Conservation (phyloP, 495 filamentous ascomycete species). For the Tuber calosporum region DNA sequence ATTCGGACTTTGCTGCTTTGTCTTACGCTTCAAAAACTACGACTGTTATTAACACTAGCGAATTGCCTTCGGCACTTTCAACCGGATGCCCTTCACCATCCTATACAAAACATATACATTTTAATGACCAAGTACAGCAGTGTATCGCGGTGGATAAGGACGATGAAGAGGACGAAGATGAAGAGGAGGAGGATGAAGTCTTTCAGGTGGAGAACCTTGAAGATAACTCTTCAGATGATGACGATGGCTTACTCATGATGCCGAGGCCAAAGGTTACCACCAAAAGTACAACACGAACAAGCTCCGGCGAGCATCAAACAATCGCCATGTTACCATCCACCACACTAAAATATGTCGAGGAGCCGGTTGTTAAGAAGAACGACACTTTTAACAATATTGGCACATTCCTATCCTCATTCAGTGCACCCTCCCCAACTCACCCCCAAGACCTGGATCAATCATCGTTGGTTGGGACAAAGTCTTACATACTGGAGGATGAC, state of each 20-base stretch:
- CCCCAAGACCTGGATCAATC: slow-evolving; percentile 1
- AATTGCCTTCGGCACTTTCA: slow-evolving; percentile 53
- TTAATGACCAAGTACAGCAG: slow-evolving; percentile 91
- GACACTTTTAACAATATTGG: slow-evolving; percentile 37
- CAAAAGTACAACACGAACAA: slow-evolving; percentile 47
- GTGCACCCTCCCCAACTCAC: slow-evolving; percentile 47
- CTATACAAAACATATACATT: slow-evolving; percentile 75
- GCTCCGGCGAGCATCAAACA: slow-evolving; percentile 66
- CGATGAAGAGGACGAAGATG: slow-evolving; percentile 63
- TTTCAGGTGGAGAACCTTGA: slow-evolving; percentile 49
- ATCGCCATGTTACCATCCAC: slow-evolving; percentile 91
- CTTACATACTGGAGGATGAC: slow-evolving; percentile 60
- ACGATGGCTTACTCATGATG: slow-evolving; percentile 82
- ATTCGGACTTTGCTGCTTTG: slow-evolving; percentile 59
- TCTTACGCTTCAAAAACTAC: slow-evolving; percentile 52
- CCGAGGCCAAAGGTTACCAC: slow-evolving; percentile 47
- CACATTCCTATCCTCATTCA: slow-evolving; percentile 36
- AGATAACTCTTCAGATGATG: slow-evolving; percentile 57
- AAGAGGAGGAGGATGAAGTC: slow-evolving; percentile 44
- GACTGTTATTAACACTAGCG: slow-evolving; percentile 54
- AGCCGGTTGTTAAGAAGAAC: slow-evolving; percentile 58
- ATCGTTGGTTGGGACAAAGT: slow-evolving; percentile 43
- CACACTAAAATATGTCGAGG: slow-evolving; percentile 79
- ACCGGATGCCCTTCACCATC: slow-evolving; percentile 48
- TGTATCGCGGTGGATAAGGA: slow-evolving; percentile 90